Percentiles rank a stretch among this genome's conserved stretches.
These are phyloP conservation scores for Akanthomyces dipterigenus DNA, from an alignment of 2,329 filamentous ascomycete species.

Conservation along the genomic window DNA sequence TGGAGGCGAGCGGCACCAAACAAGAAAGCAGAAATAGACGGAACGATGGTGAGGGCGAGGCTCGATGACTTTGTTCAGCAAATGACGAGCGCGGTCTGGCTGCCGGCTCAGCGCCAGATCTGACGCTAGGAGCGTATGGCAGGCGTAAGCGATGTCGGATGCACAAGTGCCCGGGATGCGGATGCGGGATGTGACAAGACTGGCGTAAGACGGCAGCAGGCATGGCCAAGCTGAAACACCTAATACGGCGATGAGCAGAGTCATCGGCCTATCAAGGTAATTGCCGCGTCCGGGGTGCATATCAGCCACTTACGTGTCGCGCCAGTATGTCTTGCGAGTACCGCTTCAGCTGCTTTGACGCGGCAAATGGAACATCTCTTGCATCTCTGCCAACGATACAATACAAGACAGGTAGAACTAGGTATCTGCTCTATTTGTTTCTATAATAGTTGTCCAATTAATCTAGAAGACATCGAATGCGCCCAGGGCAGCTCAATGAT, in stretches of 20 bases:
- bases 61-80: background rate
- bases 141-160: conserved; percentile 12
- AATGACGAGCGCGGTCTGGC: background rate
- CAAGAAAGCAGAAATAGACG: background rate
- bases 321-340: background rate
- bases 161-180: conserved; percentile 5
- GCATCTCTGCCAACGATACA: no score
- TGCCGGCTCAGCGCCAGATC: background rate
- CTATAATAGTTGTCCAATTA: no score
- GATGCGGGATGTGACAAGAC: background rate
- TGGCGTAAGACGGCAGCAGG: conserved; percentile 1
- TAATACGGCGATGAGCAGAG: background rate
- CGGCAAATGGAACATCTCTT: no score
- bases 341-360: background rate
- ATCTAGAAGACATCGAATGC: no score
- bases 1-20: background rate
- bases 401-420: no score
- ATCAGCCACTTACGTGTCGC: background rate
- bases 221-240: background rate
- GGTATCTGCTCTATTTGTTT: no score
- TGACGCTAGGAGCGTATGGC: background rate
- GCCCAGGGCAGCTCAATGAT: background rate
- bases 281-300: background rate
- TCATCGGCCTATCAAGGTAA: background rate
- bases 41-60: background rate